These are phyloP conservation scores for Isoetes engelmannii DNA, from an alignment of 83 land plant genomes.

Conservation along the genomic window DNA sequence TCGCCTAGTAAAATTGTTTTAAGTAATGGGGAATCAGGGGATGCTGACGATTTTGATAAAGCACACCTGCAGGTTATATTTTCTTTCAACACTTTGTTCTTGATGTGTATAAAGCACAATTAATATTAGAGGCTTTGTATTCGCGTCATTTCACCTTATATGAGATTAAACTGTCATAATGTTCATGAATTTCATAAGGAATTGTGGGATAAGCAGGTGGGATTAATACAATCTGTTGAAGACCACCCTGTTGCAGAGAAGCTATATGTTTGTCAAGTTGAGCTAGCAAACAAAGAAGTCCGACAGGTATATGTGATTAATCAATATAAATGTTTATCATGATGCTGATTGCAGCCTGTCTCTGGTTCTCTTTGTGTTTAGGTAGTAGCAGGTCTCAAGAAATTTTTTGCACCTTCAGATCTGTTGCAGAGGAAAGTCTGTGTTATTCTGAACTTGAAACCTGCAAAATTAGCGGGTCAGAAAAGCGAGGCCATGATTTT, in stretches of 20 bases:
- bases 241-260: constrained; percentile 39
- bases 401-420: constrained; percentile 25
- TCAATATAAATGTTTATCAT: background rate
- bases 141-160: background rate
- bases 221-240: constrained; percentile 26
- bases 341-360: background rate
- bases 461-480: constrained; percentile 44
- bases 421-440: constrained; percentile 35
- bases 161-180: background rate
- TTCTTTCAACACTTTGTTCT: background rate
- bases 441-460: constrained; percentile 33
- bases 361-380: constrained; percentile 10
- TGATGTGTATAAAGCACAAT: background rate
- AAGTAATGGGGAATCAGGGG: constrained; percentile 2
- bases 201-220: constrained; percentile 28
- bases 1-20: background rate
- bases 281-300: constrained; percentile 22
- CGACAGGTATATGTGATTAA: constrained; percentile 15
- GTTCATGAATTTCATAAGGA: background rate
- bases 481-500: constrained; percentile 43
- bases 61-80: constrained; percentile 24
- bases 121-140: background rate
- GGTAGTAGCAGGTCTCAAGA: constrained; percentile 42
- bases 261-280: constrained; percentile 40
- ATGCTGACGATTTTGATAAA: constrained; percentile 25